Conservation (phyloP, 2,329 filamentous ascomycete genomes). For the Paecilomyces niveus region DNA sequence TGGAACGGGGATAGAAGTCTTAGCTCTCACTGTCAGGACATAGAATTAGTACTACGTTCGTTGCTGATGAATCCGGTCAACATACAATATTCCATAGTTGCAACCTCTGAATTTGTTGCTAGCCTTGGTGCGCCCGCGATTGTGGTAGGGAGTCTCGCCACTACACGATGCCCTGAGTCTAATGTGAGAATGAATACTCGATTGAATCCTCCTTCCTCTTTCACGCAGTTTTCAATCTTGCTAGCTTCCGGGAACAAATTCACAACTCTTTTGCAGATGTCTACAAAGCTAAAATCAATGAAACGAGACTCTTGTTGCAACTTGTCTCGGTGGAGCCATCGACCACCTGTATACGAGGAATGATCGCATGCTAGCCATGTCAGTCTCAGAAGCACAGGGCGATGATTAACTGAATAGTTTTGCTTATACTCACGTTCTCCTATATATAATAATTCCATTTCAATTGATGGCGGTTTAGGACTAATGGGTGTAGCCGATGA, state of each 20-base stretch:
- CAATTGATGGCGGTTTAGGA: too few species aligned
- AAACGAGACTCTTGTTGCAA: slow-evolving; percentile 27
- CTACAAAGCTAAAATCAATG: slow-evolving; percentile 34
- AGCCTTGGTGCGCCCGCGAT: slow-evolving; percentile 30
- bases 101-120: slow-evolving; percentile 38
- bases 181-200: slow-evolving; percentile 37
- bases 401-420: not conserved
- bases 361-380: slow-evolving; percentile 9
- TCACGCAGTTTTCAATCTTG: slow-evolving; percentile 27
- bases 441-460: too few species aligned
- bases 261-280: slow-evolving; percentile 30
- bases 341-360: slow-evolving; percentile 26
- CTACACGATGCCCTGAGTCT: slow-evolving; percentile 28
- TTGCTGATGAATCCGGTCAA: not conserved
- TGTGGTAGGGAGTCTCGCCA: slow-evolving; percentile 36
- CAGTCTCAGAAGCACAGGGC: not conserved
- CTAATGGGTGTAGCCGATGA: too few species aligned
- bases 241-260: slow-evolving; percentile 29
- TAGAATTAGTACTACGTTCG: not conserved
- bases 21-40: slow-evolving; percentile 18
- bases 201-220: slow-evolving; percentile 32
- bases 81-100: slow-evolving; percentile 38
- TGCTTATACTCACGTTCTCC: too few species aligned
- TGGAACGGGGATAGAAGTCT: slow-evolving; percentile 36
- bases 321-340: slow-evolving; percentile 33